Evolutionary conservation across 2,329 filamentous ascomycete species (phyloP).

Genomic region (Botrytis paeoniae): DNA sequence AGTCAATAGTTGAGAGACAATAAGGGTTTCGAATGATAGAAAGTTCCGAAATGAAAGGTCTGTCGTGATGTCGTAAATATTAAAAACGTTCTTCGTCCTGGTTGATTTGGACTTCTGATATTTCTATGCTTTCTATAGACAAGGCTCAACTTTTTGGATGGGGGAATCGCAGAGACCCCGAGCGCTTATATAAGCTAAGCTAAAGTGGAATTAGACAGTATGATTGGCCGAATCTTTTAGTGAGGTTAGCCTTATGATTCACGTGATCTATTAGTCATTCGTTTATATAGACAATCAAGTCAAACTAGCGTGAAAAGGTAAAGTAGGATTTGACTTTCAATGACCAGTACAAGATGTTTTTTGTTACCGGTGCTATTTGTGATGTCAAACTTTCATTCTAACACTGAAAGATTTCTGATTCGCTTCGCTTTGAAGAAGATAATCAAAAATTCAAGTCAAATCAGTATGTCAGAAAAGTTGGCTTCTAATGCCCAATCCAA

Average conservation of each 20-base stretch:
- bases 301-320: not conserved
- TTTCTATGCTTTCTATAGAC: constrained; percentile 9
- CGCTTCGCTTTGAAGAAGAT: not conserved
- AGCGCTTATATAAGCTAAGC: constrained; percentile 9
- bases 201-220: fast-evolving
- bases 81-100: constrained; percentile 11
- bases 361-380: not conserved
- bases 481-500: not conserved
- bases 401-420: not conserved
- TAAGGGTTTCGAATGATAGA: not conserved
- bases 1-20: not conserved
- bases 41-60: not conserved
- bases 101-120: not conserved
- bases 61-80: constrained; percentile 11
- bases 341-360: not conserved
- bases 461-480: not conserved
- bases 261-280: not conserved
- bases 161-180: not conserved
- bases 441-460: not conserved
- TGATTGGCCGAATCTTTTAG: not conserved
- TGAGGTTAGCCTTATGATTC: not conserved
- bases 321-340: not conserved
- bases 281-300: not conserved
- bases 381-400: not conserved
- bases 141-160: constrained; percentile 14